phyloP scores from a whole-genome alignment of 2,329 filamentous ascomycete species.

The Hypoxylon sp. region DNA sequence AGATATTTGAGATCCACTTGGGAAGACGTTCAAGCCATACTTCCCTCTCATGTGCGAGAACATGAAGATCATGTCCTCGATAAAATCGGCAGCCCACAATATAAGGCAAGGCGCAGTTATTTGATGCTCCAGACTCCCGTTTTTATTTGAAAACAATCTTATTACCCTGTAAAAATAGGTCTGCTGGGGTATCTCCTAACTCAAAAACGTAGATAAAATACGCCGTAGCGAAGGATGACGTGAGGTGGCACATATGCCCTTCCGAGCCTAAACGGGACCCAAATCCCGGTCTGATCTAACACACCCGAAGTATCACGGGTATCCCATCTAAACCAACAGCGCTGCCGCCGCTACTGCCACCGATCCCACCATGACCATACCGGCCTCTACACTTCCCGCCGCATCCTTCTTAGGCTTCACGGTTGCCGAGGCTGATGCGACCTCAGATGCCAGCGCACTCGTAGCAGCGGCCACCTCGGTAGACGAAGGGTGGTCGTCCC shows the following conservation, averaged over 20 bases:
- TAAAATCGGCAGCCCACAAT: background rate
- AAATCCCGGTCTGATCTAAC: background rate
- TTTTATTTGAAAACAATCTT: background rate
- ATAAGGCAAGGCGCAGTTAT: background rate
- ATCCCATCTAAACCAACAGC: constrained; percentile 10
- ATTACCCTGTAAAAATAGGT: background rate
- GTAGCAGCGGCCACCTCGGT: constrained; percentile 18
- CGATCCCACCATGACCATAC: constrained; percentile 19
- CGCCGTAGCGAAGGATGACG: background rate
- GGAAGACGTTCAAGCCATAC: background rate
- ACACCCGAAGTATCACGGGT: background rate
- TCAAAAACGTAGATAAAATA: background rate
- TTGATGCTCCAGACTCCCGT: background rate
- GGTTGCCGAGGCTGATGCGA: constrained; percentile 14
- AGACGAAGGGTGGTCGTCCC: constrained; percentile 5
- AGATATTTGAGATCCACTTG: background rate
- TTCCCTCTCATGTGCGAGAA: background rate
- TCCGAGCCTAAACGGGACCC: background rate
- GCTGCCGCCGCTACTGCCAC: constrained; percentile 13
- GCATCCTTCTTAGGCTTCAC: constrained; percentile 5
- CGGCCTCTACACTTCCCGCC: constrained; percentile 3
- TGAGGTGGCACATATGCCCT: constrained; percentile 3
- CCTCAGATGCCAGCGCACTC: constrained; percentile 10
- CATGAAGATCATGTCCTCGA: background rate
- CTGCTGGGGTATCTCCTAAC: constrained; percentile 4